These are phyloP conservation scores for Entomortierella lignicola DNA, from an alignment of 192 early-diverging fungal species.

Conservation along the genomic window DNA sequence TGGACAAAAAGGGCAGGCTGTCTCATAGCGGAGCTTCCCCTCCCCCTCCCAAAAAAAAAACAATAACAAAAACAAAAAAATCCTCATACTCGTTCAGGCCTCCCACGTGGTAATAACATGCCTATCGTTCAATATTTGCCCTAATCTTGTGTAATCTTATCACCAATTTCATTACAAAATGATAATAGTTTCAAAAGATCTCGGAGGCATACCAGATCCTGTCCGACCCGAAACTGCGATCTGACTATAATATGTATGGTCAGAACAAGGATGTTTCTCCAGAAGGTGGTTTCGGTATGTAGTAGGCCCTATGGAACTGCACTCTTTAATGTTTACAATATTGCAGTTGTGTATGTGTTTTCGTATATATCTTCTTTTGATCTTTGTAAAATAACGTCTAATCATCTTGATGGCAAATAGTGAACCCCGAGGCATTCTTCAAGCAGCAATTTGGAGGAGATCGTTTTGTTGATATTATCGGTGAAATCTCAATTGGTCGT, in stretches of 20 bases:
- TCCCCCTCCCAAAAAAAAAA: slow-evolving; percentile 8
- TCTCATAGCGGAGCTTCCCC: too few species aligned
- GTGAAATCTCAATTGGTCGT: slow-evolving; percentile 95
- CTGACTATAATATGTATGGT: slow-evolving; percentile 85
- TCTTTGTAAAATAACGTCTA: too few species aligned
- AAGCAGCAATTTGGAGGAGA: slow-evolving; percentile 97
- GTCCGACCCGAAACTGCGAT: slow-evolving; percentile 89
- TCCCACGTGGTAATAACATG: neutral
- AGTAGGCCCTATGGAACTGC: neutral
- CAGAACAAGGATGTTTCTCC: slow-evolving; percentile 66
- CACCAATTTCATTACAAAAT: neutral
- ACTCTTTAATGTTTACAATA: neutral
- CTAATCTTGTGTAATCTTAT: neutral
- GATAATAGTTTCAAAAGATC: slow-evolving; percentile 86
- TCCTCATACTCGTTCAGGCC: neutral
- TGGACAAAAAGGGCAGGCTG: too few species aligned
- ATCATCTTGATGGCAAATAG: slow-evolving; percentile 38
- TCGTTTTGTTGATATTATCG: slow-evolving; percentile 96
- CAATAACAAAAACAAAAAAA: neutral
- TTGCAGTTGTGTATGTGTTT: too few species aligned
- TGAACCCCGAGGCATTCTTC: slow-evolving; percentile 96
- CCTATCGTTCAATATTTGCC: neutral
- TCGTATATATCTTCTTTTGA: too few species aligned
- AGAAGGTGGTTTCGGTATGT: slow-evolving; percentile 72
- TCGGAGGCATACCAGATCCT: slow-evolving; percentile 98